Percentiles rank a stretch among this genome's conserved stretches.
Conservation (phyloP, 129 eudicot species). For the Logfia minima region DNA sequence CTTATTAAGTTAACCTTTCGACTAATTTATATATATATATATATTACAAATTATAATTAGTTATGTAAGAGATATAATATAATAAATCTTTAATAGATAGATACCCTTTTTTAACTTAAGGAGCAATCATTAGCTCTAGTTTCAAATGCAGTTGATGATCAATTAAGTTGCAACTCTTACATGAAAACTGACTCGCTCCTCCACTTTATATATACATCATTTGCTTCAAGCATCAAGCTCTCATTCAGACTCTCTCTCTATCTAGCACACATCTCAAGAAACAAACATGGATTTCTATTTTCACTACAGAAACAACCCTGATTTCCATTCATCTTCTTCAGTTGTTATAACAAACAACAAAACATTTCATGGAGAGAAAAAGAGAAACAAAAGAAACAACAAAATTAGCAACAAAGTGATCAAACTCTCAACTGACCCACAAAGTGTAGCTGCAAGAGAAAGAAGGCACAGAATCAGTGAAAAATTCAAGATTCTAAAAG, state of each 20-base stretch:
- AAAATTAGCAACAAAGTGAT: constrained; percentile 13
- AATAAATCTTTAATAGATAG: no score
- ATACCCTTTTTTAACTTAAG: no score
- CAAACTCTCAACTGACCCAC: constrained; percentile 88
- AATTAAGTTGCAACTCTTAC: not conserved
- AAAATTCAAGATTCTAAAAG: constrained; percentile 68
- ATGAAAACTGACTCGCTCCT: not conserved
- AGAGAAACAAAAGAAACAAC: constrained; percentile 26
- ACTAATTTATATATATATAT: no score
- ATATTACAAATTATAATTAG: no score
- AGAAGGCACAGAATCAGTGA: constrained; percentile 82
- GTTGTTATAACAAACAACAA: constrained; percentile 16
- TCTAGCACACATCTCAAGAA: not conserved
- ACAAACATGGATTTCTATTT: constrained; percentile 34
- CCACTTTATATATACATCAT: not conserved
- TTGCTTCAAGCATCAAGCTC: not conserved
- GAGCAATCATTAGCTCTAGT: not conserved
- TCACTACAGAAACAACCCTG: constrained; percentile 32
- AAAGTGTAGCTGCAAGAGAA: constrained; percentile 88
- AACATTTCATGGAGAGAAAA: constrained; percentile 30
- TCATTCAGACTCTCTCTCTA: not conserved
- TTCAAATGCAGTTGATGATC: not conserved
- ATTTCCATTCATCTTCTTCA: constrained; percentile 30
- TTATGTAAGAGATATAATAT: no score
- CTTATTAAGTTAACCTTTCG: no score